Conservation (phyloP, 176 grass and related monocot genomes). For the Ensete glaucum region DNA sequence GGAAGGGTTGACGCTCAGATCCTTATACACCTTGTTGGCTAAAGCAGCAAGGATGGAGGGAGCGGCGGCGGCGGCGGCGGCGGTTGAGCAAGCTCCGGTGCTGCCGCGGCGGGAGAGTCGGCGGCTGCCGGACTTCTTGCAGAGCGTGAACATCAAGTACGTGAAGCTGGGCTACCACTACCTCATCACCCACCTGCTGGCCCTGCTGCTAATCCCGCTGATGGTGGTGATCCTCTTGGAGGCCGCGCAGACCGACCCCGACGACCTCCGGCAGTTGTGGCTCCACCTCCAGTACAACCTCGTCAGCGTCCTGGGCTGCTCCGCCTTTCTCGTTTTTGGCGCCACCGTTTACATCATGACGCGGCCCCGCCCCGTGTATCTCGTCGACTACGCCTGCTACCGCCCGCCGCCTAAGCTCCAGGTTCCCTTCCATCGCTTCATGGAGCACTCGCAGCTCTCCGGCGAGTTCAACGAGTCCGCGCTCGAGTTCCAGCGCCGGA, state of each 20-base stretch:
- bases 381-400: constrained; percentile 42
- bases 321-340: constrained; percentile 3
- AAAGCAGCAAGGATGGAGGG: no score
- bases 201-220: constrained; percentile 25
- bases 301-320: constrained; percentile 11
- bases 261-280: constrained; percentile 21
- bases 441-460: constrained; percentile 22
- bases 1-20: no score
- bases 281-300: constrained; percentile 26
- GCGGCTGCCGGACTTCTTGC: constrained; percentile 26
- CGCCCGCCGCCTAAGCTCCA: not conserved
- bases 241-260: constrained; percentile 9
- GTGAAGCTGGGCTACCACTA: constrained; percentile 35
- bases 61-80: not conserved
- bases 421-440: constrained; percentile 9
- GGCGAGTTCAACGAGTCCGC: constrained; percentile 14
- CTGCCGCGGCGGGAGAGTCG: not conserved
- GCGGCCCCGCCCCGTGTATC: constrained; percentile 22
- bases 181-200: constrained; percentile 31
- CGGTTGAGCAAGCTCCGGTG: not conserved
- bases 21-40: no score
- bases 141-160: constrained; percentile 31
- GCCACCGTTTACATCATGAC: constrained; percentile 17
- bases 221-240: constrained; percentile 21
- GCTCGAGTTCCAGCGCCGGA: constrained; percentile 25